Conservation (phyloP, 2,329 filamentous ascomycete genomes). For the Colletotrichum theobromicola region DNA sequence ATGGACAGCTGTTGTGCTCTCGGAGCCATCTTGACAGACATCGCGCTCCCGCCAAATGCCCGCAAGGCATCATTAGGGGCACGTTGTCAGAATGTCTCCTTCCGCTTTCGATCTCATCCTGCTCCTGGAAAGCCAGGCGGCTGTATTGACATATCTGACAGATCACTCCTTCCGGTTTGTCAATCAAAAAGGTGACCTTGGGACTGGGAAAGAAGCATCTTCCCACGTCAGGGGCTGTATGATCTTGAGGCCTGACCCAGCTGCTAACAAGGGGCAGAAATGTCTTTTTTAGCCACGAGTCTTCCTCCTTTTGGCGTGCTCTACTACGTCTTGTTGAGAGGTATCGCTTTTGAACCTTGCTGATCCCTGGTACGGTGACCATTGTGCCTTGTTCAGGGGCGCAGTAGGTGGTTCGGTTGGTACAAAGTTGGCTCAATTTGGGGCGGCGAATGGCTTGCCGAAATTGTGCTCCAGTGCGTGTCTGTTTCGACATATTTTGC, state of each 20-base stretch:
- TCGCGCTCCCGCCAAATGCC: conserved; percentile 34
- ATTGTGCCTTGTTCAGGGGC: neutral
- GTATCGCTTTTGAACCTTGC: neutral
- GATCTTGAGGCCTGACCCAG: neutral
- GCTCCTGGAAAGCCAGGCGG: conserved; percentile 20
- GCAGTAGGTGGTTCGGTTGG: neutral
- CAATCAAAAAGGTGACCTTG: conserved; percentile 31
- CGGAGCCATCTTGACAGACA: conserved; percentile 35
- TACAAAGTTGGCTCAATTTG: neutral
- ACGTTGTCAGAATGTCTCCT: neutral
- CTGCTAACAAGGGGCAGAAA: neutral
- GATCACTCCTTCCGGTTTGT: conserved; percentile 25
- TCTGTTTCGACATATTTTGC: neutral
- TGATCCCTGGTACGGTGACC: neutral
- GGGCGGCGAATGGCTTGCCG: neutral
- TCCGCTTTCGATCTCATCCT: neutral
- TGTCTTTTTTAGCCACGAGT: neutral
- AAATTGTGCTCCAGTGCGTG: neutral
- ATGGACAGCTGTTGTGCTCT: conserved; percentile 33
- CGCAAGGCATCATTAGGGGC: conserved; percentile 38
- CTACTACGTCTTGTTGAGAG: neutral
- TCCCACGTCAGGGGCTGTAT: neutral
- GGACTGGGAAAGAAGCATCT: conserved; percentile 30
- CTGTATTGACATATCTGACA: conserved; percentile 31
- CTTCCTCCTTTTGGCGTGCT: neutral